Evolutionary conservation across 495 filamentous ascomycete species (phyloP).

Genomic region (Neurospora cerealis): DNA sequence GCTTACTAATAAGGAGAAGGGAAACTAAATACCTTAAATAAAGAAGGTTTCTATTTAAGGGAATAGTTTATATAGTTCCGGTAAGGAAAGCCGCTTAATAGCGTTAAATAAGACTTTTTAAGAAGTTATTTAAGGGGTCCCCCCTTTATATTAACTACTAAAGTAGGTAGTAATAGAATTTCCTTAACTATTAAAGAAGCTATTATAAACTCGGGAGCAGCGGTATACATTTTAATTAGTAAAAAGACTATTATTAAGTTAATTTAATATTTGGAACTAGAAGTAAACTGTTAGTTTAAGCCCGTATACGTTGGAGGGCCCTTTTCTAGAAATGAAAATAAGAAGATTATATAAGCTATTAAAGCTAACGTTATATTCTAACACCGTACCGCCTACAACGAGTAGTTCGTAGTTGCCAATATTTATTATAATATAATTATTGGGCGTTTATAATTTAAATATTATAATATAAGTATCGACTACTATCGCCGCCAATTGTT

Average conservation of each 20-base stretch:
- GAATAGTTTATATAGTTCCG: background rate
- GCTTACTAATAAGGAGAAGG: background rate
- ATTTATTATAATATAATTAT: background rate
- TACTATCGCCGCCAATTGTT: background rate
- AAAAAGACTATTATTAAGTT: background rate
- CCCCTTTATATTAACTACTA: background rate
- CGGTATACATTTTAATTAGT: background rate
- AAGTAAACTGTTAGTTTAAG: background rate
- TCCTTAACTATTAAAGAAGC: background rate
- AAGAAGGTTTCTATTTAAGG: background rate
- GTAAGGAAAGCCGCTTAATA: background rate
- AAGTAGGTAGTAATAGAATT: background rate
- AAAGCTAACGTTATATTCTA: background rate
- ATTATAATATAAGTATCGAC: background rate
- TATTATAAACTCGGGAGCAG: background rate
- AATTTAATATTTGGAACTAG: background rate
- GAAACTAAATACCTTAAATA: background rate
- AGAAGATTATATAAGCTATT: background rate
- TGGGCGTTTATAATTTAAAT: background rate
- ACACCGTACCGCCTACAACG: background rate
- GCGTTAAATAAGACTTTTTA: background rate
- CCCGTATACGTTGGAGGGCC: background rate
- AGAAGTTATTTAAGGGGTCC: background rate
- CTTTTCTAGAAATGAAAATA: background rate
- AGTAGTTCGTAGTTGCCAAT: background rate